phyloP scores from a whole-genome alignment of 768 basidiomycete genomes.

The Boletus rufocinnamomeus region DNA sequence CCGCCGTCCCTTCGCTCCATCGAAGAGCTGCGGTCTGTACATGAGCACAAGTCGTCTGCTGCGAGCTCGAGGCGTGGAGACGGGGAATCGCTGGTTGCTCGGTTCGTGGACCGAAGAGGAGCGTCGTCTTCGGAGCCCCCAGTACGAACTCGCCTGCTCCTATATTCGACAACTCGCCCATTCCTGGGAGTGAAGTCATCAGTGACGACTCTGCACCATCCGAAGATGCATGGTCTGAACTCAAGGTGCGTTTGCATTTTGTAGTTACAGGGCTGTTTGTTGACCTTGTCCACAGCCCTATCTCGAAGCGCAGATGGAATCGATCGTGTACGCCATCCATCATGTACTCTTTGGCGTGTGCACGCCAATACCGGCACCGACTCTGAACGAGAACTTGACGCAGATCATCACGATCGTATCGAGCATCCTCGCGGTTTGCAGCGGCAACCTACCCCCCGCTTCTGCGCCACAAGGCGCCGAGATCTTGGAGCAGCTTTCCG shows the following conservation, averaged over 20 bases:
- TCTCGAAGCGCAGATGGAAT: constrained; percentile 92
- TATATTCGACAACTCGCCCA: constrained; percentile 58
- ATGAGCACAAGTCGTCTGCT: constrained; percentile 47
- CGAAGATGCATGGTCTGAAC: constrained; percentile 82
- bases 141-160: constrained; percentile 76
- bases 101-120: constrained; percentile 40
- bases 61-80: constrained; percentile 35
- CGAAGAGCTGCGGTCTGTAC: constrained; percentile 54
- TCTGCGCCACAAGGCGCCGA: constrained; percentile 74
- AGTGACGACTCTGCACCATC: constrained; percentile 69
- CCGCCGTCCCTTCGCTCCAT: constrained; percentile 50
- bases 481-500: constrained; percentile 77
- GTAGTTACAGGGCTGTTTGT: background rate
- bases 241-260: constrained; percentile 54
- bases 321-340: constrained; percentile 94
- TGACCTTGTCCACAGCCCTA: constrained; percentile 64
- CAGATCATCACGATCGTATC: constrained; percentile 98
- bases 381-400: constrained; percentile 88
- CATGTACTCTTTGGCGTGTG: constrained; percentile 93
- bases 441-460: constrained; percentile 80
- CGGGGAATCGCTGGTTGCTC: constrained; percentile 20
- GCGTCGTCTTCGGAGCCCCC: constrained; percentile 58
- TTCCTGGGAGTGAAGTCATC: constrained; percentile 45
- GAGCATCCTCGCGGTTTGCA: constrained; percentile 95
- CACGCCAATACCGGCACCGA: constrained; percentile 80